Conservation (phyloP, 768 basidiomycete genomes). For the Tricholoma matsutake region DNA sequence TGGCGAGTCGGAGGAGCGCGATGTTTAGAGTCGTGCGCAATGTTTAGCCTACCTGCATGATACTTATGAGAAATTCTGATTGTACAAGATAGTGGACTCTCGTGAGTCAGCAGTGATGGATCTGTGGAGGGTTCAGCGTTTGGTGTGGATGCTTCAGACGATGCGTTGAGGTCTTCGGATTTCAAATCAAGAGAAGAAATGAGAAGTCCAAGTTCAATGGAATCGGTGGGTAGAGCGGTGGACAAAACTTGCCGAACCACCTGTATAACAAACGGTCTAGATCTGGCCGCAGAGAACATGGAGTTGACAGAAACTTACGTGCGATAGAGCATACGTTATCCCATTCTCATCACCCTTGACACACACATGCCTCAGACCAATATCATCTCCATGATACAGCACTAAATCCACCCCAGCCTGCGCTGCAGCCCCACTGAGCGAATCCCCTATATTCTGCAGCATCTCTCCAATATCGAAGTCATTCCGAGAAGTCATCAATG, state of each 20-base stretch:
- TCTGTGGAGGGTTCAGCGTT: constrained; percentile 20
- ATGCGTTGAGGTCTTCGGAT: constrained; percentile 5
- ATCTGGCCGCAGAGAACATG: constrained; percentile 14
- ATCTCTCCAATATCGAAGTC: constrained; percentile 93
- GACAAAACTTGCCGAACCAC: constrained; percentile 79
- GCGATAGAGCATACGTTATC: constrained; percentile 73
- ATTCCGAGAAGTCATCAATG: constrained; percentile 26
- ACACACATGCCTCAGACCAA: constrained; percentile 81
- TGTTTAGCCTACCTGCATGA: constrained; percentile 14
- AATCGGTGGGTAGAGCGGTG: constrained; percentile 69
- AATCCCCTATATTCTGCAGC: constrained; percentile 86
- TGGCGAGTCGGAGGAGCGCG: constrained; percentile 36
- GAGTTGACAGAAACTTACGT: constrained; percentile 55
- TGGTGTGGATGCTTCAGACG: constrained; percentile 7
- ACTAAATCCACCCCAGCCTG: constrained; percentile 88
- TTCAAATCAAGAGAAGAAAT: constrained; percentile 29
- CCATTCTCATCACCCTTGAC: constrained; percentile 86
- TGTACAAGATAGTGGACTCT: constrained; percentile 38
- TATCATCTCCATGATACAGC: constrained; percentile 79
- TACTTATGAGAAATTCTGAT: constrained; percentile 52
- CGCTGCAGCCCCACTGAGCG: constrained; percentile 79
- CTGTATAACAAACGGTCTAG: constrained; percentile 35
- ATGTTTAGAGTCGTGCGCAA: constrained; percentile 16
- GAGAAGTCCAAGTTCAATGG: constrained; percentile 81
- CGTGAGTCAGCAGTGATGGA: constrained; percentile 24